phyloP scores from a whole-genome alignment of 2,329 filamentous ascomycete genomes.

The Colletotrichum karsti region DNA sequence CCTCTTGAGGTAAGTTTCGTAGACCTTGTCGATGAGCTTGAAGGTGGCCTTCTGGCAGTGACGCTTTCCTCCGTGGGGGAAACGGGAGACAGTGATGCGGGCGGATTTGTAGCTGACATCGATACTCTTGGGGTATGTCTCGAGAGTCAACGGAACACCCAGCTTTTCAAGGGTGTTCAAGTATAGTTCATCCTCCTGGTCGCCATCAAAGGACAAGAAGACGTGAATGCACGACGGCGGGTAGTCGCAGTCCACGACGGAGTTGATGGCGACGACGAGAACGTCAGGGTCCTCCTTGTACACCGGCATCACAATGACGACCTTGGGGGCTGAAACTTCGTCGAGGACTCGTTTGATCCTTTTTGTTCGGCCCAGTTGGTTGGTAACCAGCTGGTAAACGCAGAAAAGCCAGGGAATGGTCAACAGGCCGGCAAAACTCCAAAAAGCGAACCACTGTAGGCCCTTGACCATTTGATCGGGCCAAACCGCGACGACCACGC shows the following conservation, averaged over 20 bases:
- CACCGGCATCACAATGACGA: slow-evolving; percentile 96
- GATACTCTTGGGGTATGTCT: slow-evolving; percentile 87
- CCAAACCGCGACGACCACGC: slow-evolving; percentile 76
- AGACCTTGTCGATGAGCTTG: slow-evolving; percentile 92
- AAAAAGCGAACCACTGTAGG: slow-evolving; percentile 96
- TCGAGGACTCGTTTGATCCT: slow-evolving; percentile 86
- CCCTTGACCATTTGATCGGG: slow-evolving; percentile 73
- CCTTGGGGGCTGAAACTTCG: slow-evolving; percentile 87
- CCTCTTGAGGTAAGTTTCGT: slow-evolving; percentile 83
- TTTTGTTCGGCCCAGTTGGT: slow-evolving; percentile 83
- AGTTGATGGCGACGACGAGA: slow-evolving; percentile 86
- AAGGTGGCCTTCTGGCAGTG: slow-evolving; percentile 95
- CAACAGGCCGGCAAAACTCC: slow-evolving; percentile 86
- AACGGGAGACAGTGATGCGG: slow-evolving; percentile 89
- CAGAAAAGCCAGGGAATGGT: slow-evolving; percentile 93
- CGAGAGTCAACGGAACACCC: slow-evolving; percentile 79
- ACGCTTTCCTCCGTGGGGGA: slow-evolving; percentile 92
- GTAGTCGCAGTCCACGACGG: slow-evolving; percentile 93
- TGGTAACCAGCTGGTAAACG: slow-evolving; percentile 89
- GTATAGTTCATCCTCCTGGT: slow-evolving; percentile 88
- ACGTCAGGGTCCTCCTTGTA: slow-evolving; percentile 91
- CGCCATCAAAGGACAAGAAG: slow-evolving; percentile 94
- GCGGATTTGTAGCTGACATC: slow-evolving; percentile 86
- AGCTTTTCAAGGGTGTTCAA: slow-evolving; percentile 86
- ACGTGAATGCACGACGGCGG: slow-evolving; percentile 92